Evolutionary conservation across 2,329 filamentous ascomycete species (phyloP), one percentile per base, ranked within the genome.

Genomic region (Mariannaea sp.): DNA sequence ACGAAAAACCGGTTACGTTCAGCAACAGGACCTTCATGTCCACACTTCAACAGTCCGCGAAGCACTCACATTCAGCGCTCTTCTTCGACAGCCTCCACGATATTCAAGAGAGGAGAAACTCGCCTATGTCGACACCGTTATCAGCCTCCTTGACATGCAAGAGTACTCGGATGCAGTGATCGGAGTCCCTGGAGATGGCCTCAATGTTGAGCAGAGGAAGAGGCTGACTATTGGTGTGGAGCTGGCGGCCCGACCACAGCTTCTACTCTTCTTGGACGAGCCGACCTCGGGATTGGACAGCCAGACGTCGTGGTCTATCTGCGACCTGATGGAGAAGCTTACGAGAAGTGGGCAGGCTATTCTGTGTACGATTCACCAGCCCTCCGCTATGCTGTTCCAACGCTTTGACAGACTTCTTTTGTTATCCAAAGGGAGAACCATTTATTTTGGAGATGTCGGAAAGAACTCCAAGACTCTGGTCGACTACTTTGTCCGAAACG

Each of bases 41-140:
- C 78, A 85, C 16, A 94, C 90, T 0, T 84, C 85, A 1, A 95
- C 91, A 0, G 90, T 95, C 22, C 85, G 91, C 53, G 91, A 96
- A 71, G 90, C 90, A 7, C 79, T 96, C 19, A 82, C 83, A 56
- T 96, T 96, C 71, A 90, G 86, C 64, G 91, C 91, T 12, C 71
- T 91, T 10, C 84, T 96, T 30, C 86, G 91, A 57, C 91, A 95
- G 63, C 89, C 91, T 1, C 81, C 81, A 29, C 75, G 84, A 35
- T 80, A 87, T 10, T 77, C 87, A 1, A 80, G 79, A 10, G 73
- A 81, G 27, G 90, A 95, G 66, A 95, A 94, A 73, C 70, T 92
- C 2, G 86, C 82, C 2, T 95, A 95, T 55, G 90, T 94, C 19
- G 86, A 92, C 46, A 88, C 93, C 60, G 88, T 85, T 9, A 84